Evolutionary conservation across 352 stramenopile species (phyloP), one percentile per base, ranked within the genome.

Genomic region (Detonula confervacea): DNA sequence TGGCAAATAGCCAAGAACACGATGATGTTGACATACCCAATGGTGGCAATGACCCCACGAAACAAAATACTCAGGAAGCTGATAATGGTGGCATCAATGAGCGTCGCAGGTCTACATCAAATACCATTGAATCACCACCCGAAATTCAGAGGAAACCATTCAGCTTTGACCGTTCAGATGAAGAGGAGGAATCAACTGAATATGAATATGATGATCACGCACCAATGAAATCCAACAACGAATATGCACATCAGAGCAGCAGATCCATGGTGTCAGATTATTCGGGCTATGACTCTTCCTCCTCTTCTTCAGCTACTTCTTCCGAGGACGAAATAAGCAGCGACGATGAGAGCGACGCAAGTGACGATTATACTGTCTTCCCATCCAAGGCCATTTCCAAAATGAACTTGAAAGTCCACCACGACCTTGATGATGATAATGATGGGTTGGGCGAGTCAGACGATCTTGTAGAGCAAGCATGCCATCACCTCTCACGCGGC

Each of bases 381-480:
- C 66, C 66, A 29, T 78, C 60, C 33, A 86, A 72, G 47, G 72
- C 72, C 47, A 69, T 86, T 33, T 86, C 51, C 5, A 49, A 74
- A 68, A 86, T 86, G 78, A 86, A 81, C 27, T 49, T 79, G 44
- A 29, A 37, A 37, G 30, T 68, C 9, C 37, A 54, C 27, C 39
- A 63, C 52, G 39, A 44, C n/a, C 62, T 60, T 39, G 59, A 51
- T 22, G 55, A 70, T 22, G 67, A 69, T 29, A 64, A 57, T 30
- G 61, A 70, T 12, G 49, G 57, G 16, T n/a, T 52, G n/a, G 20
- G 66, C 27, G 61, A 78, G 57, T 75, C 57, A 25, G 73, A 71
- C 4, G 61, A 81, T 44, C 65, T 81, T 16, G 56, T 78, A 7
- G 72, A 73, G 47, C 64, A 73, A 42, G 65, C 78, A 52, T 86